Base-by-base conservation (phyloP, 495 filamentous ascomycete genomes). In the Tirmania nivea region DNA sequence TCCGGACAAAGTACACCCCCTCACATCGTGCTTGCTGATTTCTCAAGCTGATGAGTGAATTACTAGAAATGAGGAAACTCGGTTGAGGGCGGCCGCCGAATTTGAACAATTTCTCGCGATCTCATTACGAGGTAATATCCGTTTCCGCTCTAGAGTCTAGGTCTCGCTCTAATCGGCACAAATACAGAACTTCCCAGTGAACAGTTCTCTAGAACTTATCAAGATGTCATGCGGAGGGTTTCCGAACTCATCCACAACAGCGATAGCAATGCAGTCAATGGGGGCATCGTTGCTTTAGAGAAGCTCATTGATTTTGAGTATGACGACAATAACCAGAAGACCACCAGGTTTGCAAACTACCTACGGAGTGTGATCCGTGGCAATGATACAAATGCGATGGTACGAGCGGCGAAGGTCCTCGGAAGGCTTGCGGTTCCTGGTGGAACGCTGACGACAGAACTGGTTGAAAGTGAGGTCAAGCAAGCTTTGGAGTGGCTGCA, bases 401-500 rank as follows among this genome's bases (percentile, higher is more conserved):
- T 90, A 31, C 76, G 80, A 37, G 92, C 90, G 12, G 86, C 90
- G 48, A 76, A 80, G 58, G 87, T 86, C 10, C 71, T 99, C 20
- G 92, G 90, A 35, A 81, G 81, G 59, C 75, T 99, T 49, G 92
- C 89, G 55, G 79, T 80, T 56, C 92, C 90, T 2, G 92, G 90
- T 48, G 90, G 90, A 48, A 87, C 90, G 37, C 72, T 99, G 52
- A 94, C 92, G 37, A 90, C 90, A 1, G 92, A 96, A 68, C 70
- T 99, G 45, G 92, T 99, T 42, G 90, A 99, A 59, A 84, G 86
- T 55, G 92, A 99, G 65, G 85, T 96, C 45, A 87, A 94, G 63
- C 83, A 84, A 9, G 88, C 90, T 0, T 69, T 96, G 42, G 90
- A 99, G 69, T 94, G 84, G 83, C 73, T 99, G 49, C 89, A 95